phyloP scores from a whole-genome alignment of 768 basidiomycete genomes.

The Suillus brevipes region DNA sequence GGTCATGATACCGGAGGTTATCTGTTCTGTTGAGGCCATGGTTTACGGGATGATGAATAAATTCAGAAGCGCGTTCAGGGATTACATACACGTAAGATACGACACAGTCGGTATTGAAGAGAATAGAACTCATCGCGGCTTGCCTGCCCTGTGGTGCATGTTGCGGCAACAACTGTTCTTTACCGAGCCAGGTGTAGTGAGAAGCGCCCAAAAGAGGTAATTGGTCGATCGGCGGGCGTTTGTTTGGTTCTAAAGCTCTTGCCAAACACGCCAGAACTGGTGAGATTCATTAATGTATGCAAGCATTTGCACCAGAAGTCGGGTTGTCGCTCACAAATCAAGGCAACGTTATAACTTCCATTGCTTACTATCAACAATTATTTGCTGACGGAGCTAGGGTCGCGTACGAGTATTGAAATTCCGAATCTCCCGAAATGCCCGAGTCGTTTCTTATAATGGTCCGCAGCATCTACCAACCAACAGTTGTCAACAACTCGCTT shows the following conservation, averaged over 20 bases:
- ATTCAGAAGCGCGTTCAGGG: background rate
- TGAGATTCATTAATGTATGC: slow-evolving; percentile 1
- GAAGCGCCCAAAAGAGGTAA: background rate
- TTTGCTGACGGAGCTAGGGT: background rate
- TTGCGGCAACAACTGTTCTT: background rate
- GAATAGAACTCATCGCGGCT: background rate
- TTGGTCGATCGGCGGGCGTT: background rate
- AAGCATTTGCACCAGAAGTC: background rate
- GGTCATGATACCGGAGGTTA: background rate
- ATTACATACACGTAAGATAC: background rate
- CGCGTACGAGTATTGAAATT: background rate
- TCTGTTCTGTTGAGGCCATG: background rate
- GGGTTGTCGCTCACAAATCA: background rate
- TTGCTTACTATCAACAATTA: background rate
- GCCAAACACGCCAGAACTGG: slow-evolving; percentile 10
- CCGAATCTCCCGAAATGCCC: background rate
- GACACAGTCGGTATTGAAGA: background rate
- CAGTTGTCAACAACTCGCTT: background rate
- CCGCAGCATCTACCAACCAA: background rate
- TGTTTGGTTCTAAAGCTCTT: slow-evolving; percentile 11
- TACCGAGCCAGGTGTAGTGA: background rate
- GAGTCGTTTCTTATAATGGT: background rate
- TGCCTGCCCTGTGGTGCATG: background rate
- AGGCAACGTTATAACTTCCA: background rate
- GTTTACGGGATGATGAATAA: background rate